A percentile compares a stretch with the other conserved stretches of the same genome.
phyloP scores from a whole-genome alignment of 257 asterid species.

The Jacaranda mimosifolia region DNA sequence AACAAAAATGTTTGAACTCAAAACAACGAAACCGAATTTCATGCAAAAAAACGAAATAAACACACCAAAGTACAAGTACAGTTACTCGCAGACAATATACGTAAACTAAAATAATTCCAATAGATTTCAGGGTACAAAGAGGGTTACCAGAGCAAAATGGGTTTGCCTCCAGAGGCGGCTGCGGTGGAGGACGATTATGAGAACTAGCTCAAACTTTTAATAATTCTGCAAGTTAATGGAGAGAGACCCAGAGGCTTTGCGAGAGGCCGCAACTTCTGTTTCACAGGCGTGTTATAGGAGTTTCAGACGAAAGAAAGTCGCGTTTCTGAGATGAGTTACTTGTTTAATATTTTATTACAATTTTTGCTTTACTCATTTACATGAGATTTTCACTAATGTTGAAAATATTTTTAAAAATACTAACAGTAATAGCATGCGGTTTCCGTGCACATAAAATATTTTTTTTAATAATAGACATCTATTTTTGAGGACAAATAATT shows the following conservation, averaged over 20 bases:
- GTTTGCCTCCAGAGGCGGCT: not conserved
- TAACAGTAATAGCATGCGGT: no score
- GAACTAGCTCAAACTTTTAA: not conserved
- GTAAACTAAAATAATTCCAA: not conserved
- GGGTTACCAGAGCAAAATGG: slow-evolving; percentile 12
- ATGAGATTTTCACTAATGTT: no score
- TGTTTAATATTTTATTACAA: no score
- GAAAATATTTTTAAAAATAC: no score
- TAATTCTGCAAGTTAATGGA: not conserved
- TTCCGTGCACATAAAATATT: no score
- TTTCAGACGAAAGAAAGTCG: not conserved
- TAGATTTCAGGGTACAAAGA: not conserved
- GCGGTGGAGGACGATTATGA: not conserved
- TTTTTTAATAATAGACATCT: no score
- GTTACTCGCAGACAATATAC: not conserved
- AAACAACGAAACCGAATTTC: slow-evolving; percentile 20
- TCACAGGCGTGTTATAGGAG: not conserved
- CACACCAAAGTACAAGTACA: not conserved
- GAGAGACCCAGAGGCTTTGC: not conserved
- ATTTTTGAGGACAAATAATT: no score
- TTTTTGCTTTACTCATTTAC: no score
- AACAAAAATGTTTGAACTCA: not conserved
- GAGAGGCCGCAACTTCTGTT: not conserved
- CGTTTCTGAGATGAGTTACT: no score
- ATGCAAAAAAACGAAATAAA: not conserved